Conservation (phyloP, 1,284 basidiomycete species). For the Microbotryum saponariae region DNA sequence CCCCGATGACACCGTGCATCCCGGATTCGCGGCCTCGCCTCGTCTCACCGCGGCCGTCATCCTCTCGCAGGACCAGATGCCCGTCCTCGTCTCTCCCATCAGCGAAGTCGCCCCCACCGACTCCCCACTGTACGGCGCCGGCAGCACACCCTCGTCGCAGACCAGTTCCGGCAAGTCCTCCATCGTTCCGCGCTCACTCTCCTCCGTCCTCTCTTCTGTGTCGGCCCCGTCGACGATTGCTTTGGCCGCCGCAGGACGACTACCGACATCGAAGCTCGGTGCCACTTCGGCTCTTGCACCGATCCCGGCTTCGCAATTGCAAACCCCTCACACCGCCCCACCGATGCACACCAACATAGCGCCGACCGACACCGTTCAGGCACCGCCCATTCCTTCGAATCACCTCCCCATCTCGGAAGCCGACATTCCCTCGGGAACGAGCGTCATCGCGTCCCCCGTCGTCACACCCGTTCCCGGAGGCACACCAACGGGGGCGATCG, state of each 20-base stretch:
- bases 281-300: not conserved
- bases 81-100: conserved; percentile 21
- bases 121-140: conserved; percentile 17
- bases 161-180: too few species aligned
- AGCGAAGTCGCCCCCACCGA: conserved; percentile 8
- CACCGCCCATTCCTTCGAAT: conserved; percentile 17
- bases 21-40: conserved; percentile 17
- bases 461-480: conserved; percentile 2
- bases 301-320: conserved; percentile 11
- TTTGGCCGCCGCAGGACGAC: not conserved
- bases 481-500: conserved; percentile 6
- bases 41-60: conserved; percentile 27
- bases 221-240: conserved; percentile 8
- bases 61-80: conserved; percentile 28
- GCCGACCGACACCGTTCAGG: conserved; percentile 24
- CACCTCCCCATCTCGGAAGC: conserved; percentile 21
- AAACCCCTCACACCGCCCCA: conserved; percentile 23
- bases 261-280: not conserved
- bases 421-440: conserved; percentile 27
- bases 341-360: conserved; percentile 17
- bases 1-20: conserved; percentile 31
- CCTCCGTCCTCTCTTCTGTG: conserved; percentile 17
- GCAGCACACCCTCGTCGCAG: not conserved
- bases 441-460: conserved; percentile 20
- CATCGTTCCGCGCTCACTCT: conserved; percentile 17